Conservation (phyloP, 2,329 filamentous ascomycete genomes). For the Fusarium citri region DNA sequence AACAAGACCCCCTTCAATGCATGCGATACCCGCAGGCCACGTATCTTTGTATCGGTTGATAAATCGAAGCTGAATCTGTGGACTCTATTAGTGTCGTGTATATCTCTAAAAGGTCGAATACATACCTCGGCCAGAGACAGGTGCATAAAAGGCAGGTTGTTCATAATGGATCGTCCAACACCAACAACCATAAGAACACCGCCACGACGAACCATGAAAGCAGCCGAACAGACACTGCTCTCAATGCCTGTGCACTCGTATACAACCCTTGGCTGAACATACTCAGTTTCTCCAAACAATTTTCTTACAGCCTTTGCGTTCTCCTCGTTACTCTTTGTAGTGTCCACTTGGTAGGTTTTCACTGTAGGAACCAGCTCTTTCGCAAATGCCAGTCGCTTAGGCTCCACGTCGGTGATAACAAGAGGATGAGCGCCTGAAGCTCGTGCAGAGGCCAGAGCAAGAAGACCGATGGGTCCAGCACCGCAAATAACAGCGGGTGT, state of each 20-base stretch:
- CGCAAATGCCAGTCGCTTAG: conserved; percentile 66
- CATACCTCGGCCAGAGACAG: conserved; percentile 68
- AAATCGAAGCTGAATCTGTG: conserved; percentile 71
- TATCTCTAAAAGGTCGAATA: background rate
- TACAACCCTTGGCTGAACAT: conserved; percentile 67
- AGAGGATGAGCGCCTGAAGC: conserved; percentile 73
- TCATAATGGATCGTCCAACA: conserved; percentile 70
- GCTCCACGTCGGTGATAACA: conserved; percentile 72
- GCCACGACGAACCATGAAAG: conserved; percentile 66
- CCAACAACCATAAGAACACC: conserved; percentile 73
- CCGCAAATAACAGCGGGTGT: conserved; percentile 68
- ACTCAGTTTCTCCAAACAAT: conserved; percentile 67
- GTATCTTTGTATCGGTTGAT: conserved; percentile 78
- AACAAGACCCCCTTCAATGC: conserved; percentile 68
- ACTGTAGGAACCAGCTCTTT: conserved; percentile 66
- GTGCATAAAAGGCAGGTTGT: conserved; percentile 76
- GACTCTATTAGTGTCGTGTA: background rate
- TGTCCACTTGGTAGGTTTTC: conserved; percentile 65
- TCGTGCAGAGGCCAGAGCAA: conserved; percentile 66
- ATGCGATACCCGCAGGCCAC: conserved; percentile 74
- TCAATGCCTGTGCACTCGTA: conserved; percentile 76
- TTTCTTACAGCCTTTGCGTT: conserved; percentile 64
- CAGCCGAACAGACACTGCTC: conserved; percentile 69
- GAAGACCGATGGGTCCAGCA: conserved; percentile 72
- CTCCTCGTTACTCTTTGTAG: conserved; percentile 56